These are phyloP conservation scores for Apostasia shenzhenica DNA, from an alignment of 106 monocot genomes.

Conservation along the genomic window DNA sequence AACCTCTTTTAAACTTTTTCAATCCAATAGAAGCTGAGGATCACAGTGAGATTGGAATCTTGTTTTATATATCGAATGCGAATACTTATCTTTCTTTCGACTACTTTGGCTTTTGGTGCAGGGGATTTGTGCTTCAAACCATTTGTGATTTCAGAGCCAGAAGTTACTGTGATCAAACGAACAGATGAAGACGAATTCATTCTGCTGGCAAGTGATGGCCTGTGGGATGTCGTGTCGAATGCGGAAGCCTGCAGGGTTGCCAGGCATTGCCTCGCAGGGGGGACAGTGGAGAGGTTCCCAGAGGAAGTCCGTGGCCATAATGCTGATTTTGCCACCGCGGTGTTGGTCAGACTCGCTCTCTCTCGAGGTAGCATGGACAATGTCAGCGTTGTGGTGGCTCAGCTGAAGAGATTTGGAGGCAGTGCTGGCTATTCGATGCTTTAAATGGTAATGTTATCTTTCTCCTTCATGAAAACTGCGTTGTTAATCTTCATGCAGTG, in stretches of 20 bases:
- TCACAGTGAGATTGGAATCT: too few species aligned
- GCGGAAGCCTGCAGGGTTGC: conserved; percentile 57
- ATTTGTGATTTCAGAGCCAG: conserved; percentile 65
- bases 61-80: too few species aligned
- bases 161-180: conserved; percentile 38
- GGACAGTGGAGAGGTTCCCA: not conserved
- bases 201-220: conserved; percentile 59
- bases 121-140: conserved; percentile 76
- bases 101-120: conserved; percentile 10
- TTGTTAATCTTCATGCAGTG: too few species aligned
- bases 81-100: too few species aligned
- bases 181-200: conserved; percentile 59
- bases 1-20: too few species aligned
- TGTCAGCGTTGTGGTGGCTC: conserved; percentile 57
- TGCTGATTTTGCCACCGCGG: conserved; percentile 37
- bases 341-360: conserved; percentile 44
- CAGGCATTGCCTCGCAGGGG: conserved; percentile 19
- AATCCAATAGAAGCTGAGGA: too few species aligned
- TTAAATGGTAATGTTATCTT: too few species aligned
- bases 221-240: conserved; percentile 61
- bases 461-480: too few species aligned
- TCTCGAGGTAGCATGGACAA: conserved; percentile 79
- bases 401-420: conserved; percentile 22
- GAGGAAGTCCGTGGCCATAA: conserved; percentile 43
- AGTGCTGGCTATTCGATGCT: too few species aligned